Evolutionary conservation across 257 asterid species (phyloP).

Genomic region (Pogostemon cablin): DNA sequence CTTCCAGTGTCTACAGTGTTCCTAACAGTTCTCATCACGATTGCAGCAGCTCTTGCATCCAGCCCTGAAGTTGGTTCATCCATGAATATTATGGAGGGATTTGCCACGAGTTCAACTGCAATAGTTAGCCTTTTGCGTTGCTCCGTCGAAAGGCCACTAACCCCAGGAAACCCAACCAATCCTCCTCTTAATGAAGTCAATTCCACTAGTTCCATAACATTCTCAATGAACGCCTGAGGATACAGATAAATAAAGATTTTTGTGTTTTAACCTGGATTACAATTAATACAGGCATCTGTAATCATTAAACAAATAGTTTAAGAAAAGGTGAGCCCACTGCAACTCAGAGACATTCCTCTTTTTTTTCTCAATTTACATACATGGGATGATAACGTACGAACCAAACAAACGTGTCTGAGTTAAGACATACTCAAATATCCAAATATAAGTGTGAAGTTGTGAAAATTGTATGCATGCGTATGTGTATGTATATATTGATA

Average conservation of each 20-base stretch:
- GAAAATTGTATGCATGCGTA: no score
- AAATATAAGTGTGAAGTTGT: no score
- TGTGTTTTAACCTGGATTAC: no score
- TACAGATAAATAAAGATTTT: no score
- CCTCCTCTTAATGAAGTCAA: slow-evolving; percentile 60
- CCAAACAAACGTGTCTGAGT: no score
- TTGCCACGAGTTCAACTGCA: slow-evolving; percentile 93
- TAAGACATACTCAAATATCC: no score
- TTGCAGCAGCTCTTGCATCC: slow-evolving; percentile 96
- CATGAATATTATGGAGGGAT: slow-evolving; percentile 93
- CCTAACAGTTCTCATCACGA: slow-evolving; percentile 92
- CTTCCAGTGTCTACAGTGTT: slow-evolving; percentile 92
- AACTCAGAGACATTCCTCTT: no score
- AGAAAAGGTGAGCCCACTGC: no score
- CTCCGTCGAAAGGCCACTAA: slow-evolving; percentile 83
- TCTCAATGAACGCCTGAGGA: slow-evolving; percentile 48
- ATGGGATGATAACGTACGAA: no score
- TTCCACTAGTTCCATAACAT: slow-evolving; percentile 82
- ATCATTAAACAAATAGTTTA: background rate
- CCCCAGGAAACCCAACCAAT: slow-evolving; percentile 82
- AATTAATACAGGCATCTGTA: slow-evolving; percentile 45
- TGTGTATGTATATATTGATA: no score
- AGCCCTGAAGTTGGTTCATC: slow-evolving; percentile 97
- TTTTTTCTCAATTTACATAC: no score
- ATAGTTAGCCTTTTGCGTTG: slow-evolving; percentile 86